phyloP scores from a whole-genome alignment of 495 filamentous ascomycete species.

The Neurospora pannonica region DNA sequence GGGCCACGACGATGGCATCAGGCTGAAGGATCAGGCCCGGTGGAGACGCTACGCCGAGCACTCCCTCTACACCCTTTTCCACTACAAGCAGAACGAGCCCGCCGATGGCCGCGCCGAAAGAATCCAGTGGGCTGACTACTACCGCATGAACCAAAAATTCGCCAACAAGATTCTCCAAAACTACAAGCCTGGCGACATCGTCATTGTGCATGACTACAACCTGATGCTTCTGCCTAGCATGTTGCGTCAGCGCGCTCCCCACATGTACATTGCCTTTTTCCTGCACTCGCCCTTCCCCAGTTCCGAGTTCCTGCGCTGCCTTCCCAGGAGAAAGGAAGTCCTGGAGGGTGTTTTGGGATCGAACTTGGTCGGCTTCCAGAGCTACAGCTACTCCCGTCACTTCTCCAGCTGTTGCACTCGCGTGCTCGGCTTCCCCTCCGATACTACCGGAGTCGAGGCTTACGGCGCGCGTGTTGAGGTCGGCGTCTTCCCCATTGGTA shows the following conservation, averaged over 20 bases:
- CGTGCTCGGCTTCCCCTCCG: constrained; percentile 74
- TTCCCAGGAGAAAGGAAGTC: constrained; percentile 77
- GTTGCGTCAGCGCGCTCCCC: constrained; percentile 68
- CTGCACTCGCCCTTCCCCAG: constrained; percentile 89
- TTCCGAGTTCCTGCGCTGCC: constrained; percentile 82
- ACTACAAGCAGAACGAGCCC: constrained; percentile 87
- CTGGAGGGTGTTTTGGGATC: constrained; percentile 79
- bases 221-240: constrained; percentile 78
- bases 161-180: constrained; percentile 74
- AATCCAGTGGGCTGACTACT: constrained; percentile 83
- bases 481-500: constrained; percentile 85
- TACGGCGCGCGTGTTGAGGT: constrained; percentile 82
- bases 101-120: constrained; percentile 72
- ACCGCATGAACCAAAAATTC: constrained; percentile 77
- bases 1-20: constrained; percentile 49
- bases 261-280: constrained; percentile 85
- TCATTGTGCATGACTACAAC: constrained; percentile 89
- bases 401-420: constrained; percentile 88
- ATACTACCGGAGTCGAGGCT: constrained; percentile 71
- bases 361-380: constrained; percentile 89
- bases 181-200: constrained; percentile 83
- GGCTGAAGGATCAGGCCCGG: constrained; percentile 65
- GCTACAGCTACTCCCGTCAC: constrained; percentile 83
- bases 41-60: constrained; percentile 87
- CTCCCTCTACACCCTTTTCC: constrained; percentile 80